Evolutionary conservation across 352 stramenopile genomes (phyloP).

Genomic region (Phytopythium litorale): DNA sequence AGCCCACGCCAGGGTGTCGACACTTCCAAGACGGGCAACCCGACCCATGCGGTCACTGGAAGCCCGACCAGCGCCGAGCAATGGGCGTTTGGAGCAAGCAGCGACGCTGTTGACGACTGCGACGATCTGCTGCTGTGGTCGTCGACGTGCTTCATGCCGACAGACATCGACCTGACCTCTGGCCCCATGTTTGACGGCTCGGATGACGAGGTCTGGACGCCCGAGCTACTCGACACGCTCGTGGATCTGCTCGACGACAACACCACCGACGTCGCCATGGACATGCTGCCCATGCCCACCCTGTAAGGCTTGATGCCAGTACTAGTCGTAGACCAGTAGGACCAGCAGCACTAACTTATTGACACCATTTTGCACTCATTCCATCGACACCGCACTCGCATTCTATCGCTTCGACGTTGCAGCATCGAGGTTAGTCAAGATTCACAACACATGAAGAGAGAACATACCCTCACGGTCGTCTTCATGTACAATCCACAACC

Average conservation of each 20-base stretch:
- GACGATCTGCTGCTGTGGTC: constrained; percentile 9
- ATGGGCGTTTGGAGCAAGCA: constrained; percentile 8
- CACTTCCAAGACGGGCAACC: neutral
- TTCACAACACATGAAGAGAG: too few relatives aligned
- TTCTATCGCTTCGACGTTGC: too few relatives aligned
- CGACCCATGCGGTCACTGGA: neutral
- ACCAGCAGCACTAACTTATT: neutral
- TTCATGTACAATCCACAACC: neutral
- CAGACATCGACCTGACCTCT: constrained; percentile 5
- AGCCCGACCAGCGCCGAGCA: constrained; percentile 4
- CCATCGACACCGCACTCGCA: too few relatives aligned
- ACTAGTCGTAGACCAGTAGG: neutral
- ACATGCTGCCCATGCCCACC: neutral
- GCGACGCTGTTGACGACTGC: constrained; percentile 11
- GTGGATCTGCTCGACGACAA: constrained; percentile 23
- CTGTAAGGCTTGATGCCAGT: constrained; percentile 2
- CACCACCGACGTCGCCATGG: constrained; percentile 1
- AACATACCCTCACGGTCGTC: too few relatives aligned
- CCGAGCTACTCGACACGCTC: constrained; percentile 25
- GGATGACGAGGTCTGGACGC: constrained; percentile 16
- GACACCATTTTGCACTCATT: neutral
- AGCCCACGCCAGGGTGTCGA: neutral
- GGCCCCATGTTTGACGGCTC: constrained; percentile 4
- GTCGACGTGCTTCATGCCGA: constrained; percentile 5
- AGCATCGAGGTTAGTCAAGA: too few relatives aligned